Evolutionary conservation across 2,329 filamentous ascomycete species (phyloP), one percentile per base, ranked within the genome.

Genomic region (Fusarium sp.): DNA sequence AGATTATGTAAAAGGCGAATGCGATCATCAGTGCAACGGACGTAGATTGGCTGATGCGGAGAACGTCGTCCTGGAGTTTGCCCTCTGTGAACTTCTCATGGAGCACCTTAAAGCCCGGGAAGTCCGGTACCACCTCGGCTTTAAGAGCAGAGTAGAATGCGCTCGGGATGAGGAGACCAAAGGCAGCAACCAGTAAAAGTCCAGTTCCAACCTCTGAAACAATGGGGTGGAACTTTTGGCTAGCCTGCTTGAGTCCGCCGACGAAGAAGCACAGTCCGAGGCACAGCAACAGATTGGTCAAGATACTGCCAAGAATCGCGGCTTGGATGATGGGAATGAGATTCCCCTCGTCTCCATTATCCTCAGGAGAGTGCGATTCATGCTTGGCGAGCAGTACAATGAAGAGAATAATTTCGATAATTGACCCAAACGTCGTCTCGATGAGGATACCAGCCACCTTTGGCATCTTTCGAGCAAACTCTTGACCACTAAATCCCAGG

Each of bases 371-470:
- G 10, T 66, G 23, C 1, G 49, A 32, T 3, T 75, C 46, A 26
- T 77, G 74, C 46, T 78, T 77, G 14, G 72, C 75, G 9, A 91
- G 81, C 54, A 91, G 74, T 4, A 90, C 83, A 78, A 91, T 86
- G 73, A 91, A 91, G 15, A 92, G 79, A 26, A 92, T 85, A 52
- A 91, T 86, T 68, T 92, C 89, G 17, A 91, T 88, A 6, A 91
- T 80, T 8, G 88, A 89, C 7, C 89, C 88, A 54, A 92, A 77
- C 0, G 80, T 81, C 5, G 80, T 82, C 63, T 83, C 81, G 20
- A 83, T 71, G 32, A 88, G 73, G 8, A 87, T 81, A 9, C 85
- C 85, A 34, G 88, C 77, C 4, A 89, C 87, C 70, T 89, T 89
- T 42, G 88, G 88, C 53, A 91, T 76, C 75, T 91, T 91, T 34